phyloP scores from a whole-genome alignment of 495 filamentous ascomycete genomes.

The Wilcoxina mikolae region DNA sequence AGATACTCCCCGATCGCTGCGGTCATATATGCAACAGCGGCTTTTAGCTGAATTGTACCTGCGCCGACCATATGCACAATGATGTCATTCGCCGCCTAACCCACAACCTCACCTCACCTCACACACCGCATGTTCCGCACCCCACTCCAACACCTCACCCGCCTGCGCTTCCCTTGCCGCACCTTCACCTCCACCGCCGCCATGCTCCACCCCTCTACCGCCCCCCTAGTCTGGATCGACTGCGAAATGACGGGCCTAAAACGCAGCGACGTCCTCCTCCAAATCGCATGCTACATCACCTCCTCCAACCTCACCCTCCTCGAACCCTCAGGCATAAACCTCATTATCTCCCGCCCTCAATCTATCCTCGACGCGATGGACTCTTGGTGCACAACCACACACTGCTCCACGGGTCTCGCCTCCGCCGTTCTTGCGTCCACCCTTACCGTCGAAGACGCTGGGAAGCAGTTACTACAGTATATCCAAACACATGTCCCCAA shows the following conservation, averaged over 20 bases:
- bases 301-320: constrained; percentile 59
- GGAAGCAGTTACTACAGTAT: constrained; percentile 58
- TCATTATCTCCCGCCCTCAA: constrained; percentile 59
- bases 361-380: constrained; percentile 62
- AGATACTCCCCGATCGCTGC: too few species aligned
- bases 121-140: too few species aligned
- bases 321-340: constrained; percentile 63
- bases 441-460: constrained; percentile 56
- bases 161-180: neutral
- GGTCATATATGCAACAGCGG: too few species aligned
- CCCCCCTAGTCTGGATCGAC: constrained; percentile 67
- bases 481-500: constrained; percentile 54
- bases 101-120: too few species aligned
- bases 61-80: too few species aligned
- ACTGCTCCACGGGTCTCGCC: constrained; percentile 60
- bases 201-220: neutral
- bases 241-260: constrained; percentile 96
- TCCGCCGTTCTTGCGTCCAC: constrained; percentile 58
- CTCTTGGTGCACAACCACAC: constrained; percentile 50
- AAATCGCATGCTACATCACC: constrained; percentile 89
- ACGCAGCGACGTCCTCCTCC: constrained; percentile 67
- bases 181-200: neutral
- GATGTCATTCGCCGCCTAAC: too few species aligned
- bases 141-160: neutral
- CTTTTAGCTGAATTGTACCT: too few species aligned